These are phyloP conservation scores for Xanthoconium purpureum DNA, from an alignment of 768 basidiomycete genomes.

Conservation along the genomic window DNA sequence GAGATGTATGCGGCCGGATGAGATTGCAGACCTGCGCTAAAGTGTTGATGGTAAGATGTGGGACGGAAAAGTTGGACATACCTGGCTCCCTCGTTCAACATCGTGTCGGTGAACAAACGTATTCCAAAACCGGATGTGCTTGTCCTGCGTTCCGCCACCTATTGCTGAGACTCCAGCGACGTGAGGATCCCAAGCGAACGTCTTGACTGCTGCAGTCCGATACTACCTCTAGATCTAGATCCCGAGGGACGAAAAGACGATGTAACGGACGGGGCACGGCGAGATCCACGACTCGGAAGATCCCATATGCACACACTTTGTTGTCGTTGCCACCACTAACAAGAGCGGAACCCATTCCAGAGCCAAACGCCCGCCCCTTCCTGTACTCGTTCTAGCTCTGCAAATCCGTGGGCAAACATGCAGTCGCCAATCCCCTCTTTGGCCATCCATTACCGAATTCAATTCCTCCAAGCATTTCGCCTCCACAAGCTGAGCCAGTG, in stretches of 20 bases:
- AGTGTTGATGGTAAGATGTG: slow-evolving; percentile 4
- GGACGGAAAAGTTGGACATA: slow-evolving; percentile 26
- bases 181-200: slow-evolving; percentile 98
- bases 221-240: slow-evolving; percentile 27
- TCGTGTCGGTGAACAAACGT: slow-evolving; percentile 76
- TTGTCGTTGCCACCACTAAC: slow-evolving; percentile 98
- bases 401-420: too few species aligned
- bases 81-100: slow-evolving; percentile 94
- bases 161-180: slow-evolving; percentile 86
- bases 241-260: slow-evolving; percentile 27
- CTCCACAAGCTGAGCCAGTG: too few species aligned
- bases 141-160: slow-evolving; percentile 98
- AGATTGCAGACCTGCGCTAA: slow-evolving; percentile 87
- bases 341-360: slow-evolving; percentile 50
- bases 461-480: too few species aligned
- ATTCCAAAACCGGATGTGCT: slow-evolving; percentile 98
- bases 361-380: too few species aligned
- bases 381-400: too few species aligned
- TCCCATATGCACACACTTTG: slow-evolving; percentile 99
- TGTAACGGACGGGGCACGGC: slow-evolving; percentile 30
- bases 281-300: slow-evolving; percentile 66
- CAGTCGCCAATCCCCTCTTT: too few species aligned
- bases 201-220: slow-evolving; percentile 89
- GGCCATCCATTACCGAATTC: too few species aligned
- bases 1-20: slow-evolving; percentile 92